Conservation (phyloP, 1,139 yeast genomes). For the Petasospora fabianii region DNA sequence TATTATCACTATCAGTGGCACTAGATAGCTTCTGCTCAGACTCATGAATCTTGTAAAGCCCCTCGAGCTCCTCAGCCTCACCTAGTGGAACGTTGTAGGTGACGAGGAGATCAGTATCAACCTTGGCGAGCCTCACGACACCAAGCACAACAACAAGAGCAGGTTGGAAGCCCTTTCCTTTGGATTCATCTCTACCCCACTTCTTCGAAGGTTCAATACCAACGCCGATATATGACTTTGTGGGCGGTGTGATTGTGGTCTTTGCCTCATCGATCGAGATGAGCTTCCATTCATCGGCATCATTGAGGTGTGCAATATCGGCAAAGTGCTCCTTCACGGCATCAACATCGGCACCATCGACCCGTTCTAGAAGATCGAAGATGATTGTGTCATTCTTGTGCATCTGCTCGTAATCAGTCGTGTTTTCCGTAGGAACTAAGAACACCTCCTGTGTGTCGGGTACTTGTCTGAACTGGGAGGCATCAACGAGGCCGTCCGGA, state of each 20-base stretch:
- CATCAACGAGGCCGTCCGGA: constrained; percentile 62
- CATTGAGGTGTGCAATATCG: constrained; percentile 40
- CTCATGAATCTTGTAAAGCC: constrained; percentile 14
- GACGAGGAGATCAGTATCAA: constrained; percentile 58
- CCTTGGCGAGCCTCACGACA: constrained; percentile 47
- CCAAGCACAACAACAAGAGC: constrained; percentile 47
- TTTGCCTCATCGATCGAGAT: constrained; percentile 12
- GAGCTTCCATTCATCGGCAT: constrained; percentile 27
- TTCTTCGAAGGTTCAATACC: constrained; percentile 40
- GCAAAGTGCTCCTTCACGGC: constrained; percentile 39
- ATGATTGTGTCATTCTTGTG: constrained; percentile 58
- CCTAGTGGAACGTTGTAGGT: constrained; percentile 55
- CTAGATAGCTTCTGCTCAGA: not conserved
- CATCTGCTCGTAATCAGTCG: constrained; percentile 30
- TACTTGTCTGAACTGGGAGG: constrained; percentile 67
- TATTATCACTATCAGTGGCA: constrained; percentile 8
- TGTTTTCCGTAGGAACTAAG: constrained; percentile 38
- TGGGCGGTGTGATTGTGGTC: constrained; percentile 8
- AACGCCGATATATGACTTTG: constrained; percentile 27
- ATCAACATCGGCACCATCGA: constrained; percentile 36
- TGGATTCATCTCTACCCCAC: constrained; percentile 43
- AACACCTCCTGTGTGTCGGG: constrained; percentile 92
- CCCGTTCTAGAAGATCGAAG: constrained; percentile 65
- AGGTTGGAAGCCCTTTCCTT: constrained; percentile 22
- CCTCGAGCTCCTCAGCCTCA: constrained; percentile 25